Evolutionary conservation across 371 early-diverging fungal species (phyloP).

Genomic region (Apophysomyces variabilis): DNA sequence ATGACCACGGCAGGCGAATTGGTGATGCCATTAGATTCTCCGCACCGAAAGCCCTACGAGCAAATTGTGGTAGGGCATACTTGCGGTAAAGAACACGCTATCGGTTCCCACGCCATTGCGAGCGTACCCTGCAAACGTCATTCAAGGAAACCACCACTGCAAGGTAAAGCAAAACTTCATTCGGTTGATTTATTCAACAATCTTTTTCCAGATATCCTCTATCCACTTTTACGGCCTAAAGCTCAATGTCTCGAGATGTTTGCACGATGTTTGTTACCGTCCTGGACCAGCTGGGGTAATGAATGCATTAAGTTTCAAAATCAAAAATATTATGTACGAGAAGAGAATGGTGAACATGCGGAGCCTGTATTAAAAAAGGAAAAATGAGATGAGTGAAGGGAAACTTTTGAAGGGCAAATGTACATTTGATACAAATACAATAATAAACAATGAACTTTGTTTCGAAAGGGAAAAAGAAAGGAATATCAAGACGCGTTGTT

Average conservation of each 20-base stretch:
- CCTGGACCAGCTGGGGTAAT: conserved; percentile 80
- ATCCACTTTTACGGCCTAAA: conserved; percentile 24
- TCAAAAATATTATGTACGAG: conserved; percentile 29
- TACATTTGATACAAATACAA: conserved; percentile 9
- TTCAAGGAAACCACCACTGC: conserved; percentile 73
- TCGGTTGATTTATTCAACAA: neutral
- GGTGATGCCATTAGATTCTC: conserved; percentile 55
- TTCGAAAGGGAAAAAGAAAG: neutral
- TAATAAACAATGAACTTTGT: conserved; percentile 2
- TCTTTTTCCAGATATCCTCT: conserved; percentile 26
- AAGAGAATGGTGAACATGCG: neutral
- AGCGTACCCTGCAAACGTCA: conserved; percentile 66
- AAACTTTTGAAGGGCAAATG: conserved; percentile 3
- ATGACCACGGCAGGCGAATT: conserved; percentile 57
- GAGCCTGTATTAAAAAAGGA: neutral
- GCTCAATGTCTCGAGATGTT: conserved; percentile 70
- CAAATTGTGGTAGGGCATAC: conserved; percentile 60
- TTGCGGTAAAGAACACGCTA: neutral
- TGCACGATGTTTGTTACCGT: conserved; percentile 67
- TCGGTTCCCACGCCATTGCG: conserved; percentile 33
- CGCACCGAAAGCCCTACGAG: conserved; percentile 74
- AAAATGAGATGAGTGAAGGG: conserved; percentile 1
- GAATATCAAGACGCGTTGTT: conserved; percentile 1
- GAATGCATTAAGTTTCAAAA: conserved; percentile 71
- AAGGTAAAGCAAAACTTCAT: conserved; percentile 25